These are phyloP conservation scores for Xylaria castorea DNA, from an alignment of 495 filamentous ascomycete species.

Conservation along the genomic window DNA sequence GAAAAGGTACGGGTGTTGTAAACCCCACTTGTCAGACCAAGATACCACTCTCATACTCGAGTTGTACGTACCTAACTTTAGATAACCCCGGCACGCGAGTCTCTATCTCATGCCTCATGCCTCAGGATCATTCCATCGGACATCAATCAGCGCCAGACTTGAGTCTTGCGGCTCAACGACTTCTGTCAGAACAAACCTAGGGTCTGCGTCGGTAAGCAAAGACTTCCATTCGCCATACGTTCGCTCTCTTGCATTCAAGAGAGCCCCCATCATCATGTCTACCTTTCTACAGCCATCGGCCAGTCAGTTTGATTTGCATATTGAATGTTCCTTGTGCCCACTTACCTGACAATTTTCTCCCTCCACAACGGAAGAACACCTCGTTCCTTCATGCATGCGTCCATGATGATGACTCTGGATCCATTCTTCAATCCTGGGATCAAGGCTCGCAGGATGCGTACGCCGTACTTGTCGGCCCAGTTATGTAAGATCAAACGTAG, in stretches of 20 bases:
- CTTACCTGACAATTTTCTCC: neutral
- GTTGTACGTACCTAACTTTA: neutral
- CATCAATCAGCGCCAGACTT: neutral
- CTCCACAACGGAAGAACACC: constrained; percentile 3
- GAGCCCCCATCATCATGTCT: neutral
- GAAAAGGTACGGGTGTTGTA: neutral
- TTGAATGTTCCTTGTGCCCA: no score
- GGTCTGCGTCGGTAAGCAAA: neutral
- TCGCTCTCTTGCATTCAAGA: neutral
- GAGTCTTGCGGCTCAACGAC: constrained; percentile 6
- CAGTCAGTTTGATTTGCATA: neutral
- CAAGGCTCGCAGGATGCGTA: constrained; percentile 48
- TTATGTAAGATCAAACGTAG: constrained; percentile 59
- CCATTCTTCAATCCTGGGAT: constrained; percentile 35
- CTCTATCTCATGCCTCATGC: neutral
- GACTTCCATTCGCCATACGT: neutral
- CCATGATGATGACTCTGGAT: constrained; percentile 15
- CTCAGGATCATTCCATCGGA: neutral
- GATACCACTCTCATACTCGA: neutral
- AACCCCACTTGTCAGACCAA: neutral
- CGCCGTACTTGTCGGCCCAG: constrained; percentile 47
- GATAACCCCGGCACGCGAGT: neutral
- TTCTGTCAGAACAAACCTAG: neutral
- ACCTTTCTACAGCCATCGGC: neutral
- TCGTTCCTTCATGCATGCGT: neutral